These are phyloP conservation scores for Alternaria sp. DNA, from an alignment of 2,329 filamentous ascomycete genomes.

Conservation along the genomic window DNA sequence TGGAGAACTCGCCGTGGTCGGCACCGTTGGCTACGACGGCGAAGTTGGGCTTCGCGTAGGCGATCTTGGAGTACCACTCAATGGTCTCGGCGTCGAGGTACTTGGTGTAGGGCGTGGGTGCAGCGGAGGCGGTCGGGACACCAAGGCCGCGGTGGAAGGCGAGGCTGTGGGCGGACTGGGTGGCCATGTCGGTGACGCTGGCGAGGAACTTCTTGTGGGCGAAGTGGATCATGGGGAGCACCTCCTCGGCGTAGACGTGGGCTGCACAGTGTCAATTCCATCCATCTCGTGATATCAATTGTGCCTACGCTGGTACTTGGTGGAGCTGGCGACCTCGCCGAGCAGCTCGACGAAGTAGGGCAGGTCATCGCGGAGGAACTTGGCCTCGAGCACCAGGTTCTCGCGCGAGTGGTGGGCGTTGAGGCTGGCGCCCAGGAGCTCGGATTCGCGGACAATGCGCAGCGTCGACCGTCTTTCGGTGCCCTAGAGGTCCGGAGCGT, in stretches of 20 bases:
- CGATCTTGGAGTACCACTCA: constrained; percentile 75
- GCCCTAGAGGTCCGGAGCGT: constrained; percentile 63
- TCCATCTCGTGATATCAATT: constrained; percentile 24
- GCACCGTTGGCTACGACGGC: constrained; percentile 90
- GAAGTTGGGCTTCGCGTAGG: constrained; percentile 89
- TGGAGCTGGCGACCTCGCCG: constrained; percentile 86
- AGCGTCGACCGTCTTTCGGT: constrained; percentile 87
- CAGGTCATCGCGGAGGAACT: constrained; percentile 93
- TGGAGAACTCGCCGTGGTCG: constrained; percentile 74
- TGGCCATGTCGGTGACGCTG: constrained; percentile 71
- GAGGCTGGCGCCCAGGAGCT: constrained; percentile 93
- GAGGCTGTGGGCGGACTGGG: constrained; percentile 83
- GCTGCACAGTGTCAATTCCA: constrained; percentile 58
- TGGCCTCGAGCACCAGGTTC: constrained; percentile 88
- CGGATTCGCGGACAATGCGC: constrained; percentile 91
- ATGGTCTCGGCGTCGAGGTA: constrained; percentile 81
- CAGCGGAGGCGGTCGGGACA: constrained; percentile 73
- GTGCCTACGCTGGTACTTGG: constrained; percentile 74
- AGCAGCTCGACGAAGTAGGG: constrained; percentile 97
- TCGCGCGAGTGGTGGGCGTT: constrained; percentile 88
- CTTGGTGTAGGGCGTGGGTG: constrained; percentile 73
- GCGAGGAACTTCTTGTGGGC: constrained; percentile 76
- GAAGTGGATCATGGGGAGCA: constrained; percentile 76
- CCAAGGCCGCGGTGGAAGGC: constrained; percentile 96
- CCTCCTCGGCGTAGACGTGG: constrained; percentile 88